These are phyloP conservation scores for Ophiocordyceps sinensis DNA, from an alignment of 2,329 filamentous ascomycete species.

Conservation along the genomic window DNA sequence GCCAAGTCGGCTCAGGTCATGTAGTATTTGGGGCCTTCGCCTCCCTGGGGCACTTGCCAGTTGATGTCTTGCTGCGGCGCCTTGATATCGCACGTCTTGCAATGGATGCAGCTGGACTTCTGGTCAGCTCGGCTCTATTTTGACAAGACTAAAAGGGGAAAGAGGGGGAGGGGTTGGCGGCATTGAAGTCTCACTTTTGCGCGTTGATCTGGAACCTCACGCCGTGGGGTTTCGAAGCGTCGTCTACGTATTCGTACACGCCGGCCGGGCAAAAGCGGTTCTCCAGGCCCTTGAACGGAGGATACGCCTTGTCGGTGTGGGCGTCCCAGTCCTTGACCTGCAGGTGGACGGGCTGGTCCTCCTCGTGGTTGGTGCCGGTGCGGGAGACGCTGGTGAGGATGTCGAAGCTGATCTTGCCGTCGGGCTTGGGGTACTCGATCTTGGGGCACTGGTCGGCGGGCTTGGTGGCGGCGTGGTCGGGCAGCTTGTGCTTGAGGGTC, in stretches of 20 bases:
- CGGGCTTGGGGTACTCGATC: slow-evolving; percentile 95
- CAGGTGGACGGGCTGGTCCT: slow-evolving; percentile 93
- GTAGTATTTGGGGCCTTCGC: slow-evolving; percentile 61
- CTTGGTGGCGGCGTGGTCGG: slow-evolving; percentile 69
- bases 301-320: slow-evolving; percentile 72
- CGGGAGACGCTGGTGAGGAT: slow-evolving; percentile 90
- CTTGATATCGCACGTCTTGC: slow-evolving; percentile 99
- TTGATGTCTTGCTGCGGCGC: slow-evolving; percentile 94
- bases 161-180: not conserved
- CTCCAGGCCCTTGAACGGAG: slow-evolving; percentile 81
- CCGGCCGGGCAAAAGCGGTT: slow-evolving; percentile 95
- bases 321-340: slow-evolving; percentile 92
- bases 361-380: slow-evolving; percentile 95
- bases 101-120: slow-evolving; percentile 74
- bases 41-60: slow-evolving; percentile 88
- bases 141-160: not conserved
- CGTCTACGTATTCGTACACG: slow-evolving; percentile 96
- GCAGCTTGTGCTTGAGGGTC: slow-evolving; percentile 74
- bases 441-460: slow-evolving; percentile 64
- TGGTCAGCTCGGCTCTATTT: slow-evolving; percentile 1
- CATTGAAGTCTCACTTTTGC: slow-evolving; percentile 62
- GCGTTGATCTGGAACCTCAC: slow-evolving; percentile 96
- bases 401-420: slow-evolving; percentile 89
- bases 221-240: slow-evolving; percentile 69
- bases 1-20: slow-evolving; percentile 33